A percentile compares a stretch with the other conserved stretches of the same genome.
Evolutionary conservation across 495 filamentous ascomycete species (phyloP).

Genomic region (Choiromyces venosus): DNA sequence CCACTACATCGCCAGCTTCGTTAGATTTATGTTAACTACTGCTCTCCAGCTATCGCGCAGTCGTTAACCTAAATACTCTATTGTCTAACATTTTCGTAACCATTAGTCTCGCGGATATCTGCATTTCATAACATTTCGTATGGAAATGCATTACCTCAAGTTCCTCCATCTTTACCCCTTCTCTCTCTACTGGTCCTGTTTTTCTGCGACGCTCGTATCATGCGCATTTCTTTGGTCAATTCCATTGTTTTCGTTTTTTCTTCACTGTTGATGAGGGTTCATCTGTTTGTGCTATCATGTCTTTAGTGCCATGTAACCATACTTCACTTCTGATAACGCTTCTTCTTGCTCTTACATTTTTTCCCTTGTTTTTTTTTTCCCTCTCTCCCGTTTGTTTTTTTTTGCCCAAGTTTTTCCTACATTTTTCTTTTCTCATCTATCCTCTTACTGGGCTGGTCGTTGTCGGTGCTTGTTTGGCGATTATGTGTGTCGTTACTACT

Average conservation of each 20-base stretch:
- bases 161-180: slow-evolving; percentile 9
- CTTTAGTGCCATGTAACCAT: slow-evolving; percentile 37
- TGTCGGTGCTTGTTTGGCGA: slow-evolving; percentile 1
- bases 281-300: slow-evolving; percentile 10
- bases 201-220: background rate
- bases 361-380: slow-evolving; percentile 17
- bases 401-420: background rate
- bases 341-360: background rate
- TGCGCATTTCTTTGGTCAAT: slow-evolving; percentile 3
- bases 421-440: background rate
- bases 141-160: slow-evolving; percentile 8
- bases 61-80: slow-evolving; percentile 9
- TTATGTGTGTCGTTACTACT: background rate
- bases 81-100: background rate
- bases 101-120: background rate
- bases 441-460: background rate
- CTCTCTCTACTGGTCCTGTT: slow-evolving; percentile 10
- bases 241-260: slow-evolving; percentile 1
- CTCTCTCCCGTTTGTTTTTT: no score
- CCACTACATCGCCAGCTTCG: slow-evolving; percentile 35
- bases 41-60: slow-evolving; percentile 14
- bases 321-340: slow-evolving; percentile 28
- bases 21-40: slow-evolving; percentile 24
- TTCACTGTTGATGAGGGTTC: slow-evolving; percentile 12
- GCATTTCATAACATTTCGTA: slow-evolving; percentile 26